Base-by-base conservation (phyloP, 306 rosid species). In the Quercus mongolica region DNA sequence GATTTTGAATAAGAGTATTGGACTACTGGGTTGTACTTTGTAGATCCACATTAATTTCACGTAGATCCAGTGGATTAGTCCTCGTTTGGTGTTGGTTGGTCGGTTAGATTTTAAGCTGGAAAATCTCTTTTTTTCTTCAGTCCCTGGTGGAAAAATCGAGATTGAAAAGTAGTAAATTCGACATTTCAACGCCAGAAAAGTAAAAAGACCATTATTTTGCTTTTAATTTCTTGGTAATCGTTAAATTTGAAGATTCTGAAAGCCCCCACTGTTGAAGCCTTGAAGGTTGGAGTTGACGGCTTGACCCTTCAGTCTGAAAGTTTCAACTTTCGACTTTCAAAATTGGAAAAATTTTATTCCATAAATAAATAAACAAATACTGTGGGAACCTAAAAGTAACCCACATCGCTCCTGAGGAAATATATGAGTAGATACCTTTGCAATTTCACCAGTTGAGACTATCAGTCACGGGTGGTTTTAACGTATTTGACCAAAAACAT, bases 401-500 rank as follows among this genome's bases (percentile, higher is more conserved):
- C 54, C 54, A 49, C 54, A 11, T 10, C 17, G 54, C 54, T 49
- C 54, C 54, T 4, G 0, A 12, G 17, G 54, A 49, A 11, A 49
- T 49, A 1, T 49, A 12, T 11, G 54, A 13, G 54, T 49, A 49
- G 17, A 3, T 12, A 49, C 54, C 17, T 1, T 49, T 3, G 54
- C 54, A 49, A 13, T 49, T 49, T 49, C 54, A 10, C 54, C 15
- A 13, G 17, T 49, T 12, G 17, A 49, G 54, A 7, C 1, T n/a
- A 3, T 23, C 68, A 6, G 5, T 3, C 46, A 6, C 70, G 44
- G 5, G 21, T 7, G 18, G 18, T 61, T 30, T 30, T 21, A 68
- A 68, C 74, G 64, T 77, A 68, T 77, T 77, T 77, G 80, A 77
- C 80, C 26, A 77, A 26, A 18, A 49, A 49, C 5, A 0, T 18